Evolutionary conservation across 352 stramenopile species (phyloP).

Genomic region (Phytophthora pluvialis): DNA sequence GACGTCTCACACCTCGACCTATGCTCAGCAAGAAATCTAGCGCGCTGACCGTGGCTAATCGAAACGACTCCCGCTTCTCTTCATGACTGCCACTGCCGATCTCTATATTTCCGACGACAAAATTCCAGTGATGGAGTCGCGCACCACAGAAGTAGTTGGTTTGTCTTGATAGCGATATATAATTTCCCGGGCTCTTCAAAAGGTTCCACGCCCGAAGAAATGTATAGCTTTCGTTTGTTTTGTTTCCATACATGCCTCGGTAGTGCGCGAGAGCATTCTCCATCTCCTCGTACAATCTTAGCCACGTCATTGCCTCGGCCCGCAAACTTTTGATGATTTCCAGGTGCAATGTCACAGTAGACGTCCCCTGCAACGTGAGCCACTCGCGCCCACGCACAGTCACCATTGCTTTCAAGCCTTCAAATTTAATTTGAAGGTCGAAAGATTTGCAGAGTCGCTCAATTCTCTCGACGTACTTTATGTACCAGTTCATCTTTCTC

Average conservation of each 20-base stretch:
- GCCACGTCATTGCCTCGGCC: slow-evolving; percentile 53
- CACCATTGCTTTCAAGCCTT: slow-evolving; percentile 44
- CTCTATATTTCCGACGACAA: slow-evolving; percentile 68
- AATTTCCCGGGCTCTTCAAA: slow-evolving; percentile 47
- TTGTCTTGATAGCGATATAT: slow-evolving; percentile 48
- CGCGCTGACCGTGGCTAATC: slow-evolving; percentile 46
- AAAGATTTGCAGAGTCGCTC: slow-evolving; percentile 43
- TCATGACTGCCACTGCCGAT: slow-evolving; percentile 71
- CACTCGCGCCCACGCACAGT: slow-evolving; percentile 58
- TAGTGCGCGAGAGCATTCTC: slow-evolving; percentile 37
- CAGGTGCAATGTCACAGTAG: slow-evolving; percentile 52
- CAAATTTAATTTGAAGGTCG: slow-evolving; percentile 51
- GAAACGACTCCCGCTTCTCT: slow-evolving; percentile 58
- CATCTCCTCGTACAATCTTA: slow-evolving; percentile 47
- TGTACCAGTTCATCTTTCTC: slow-evolving; percentile 75
- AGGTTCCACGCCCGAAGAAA: slow-evolving; percentile 66
- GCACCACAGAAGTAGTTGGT: slow-evolving; percentile 56
- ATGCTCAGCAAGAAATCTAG: slow-evolving; percentile 49
- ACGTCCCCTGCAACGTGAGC: slow-evolving; percentile 48
- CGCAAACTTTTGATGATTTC: slow-evolving; percentile 58
- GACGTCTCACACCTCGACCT: slow-evolving; percentile 13
- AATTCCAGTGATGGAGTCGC: slow-evolving; percentile 66
- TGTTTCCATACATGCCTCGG: slow-evolving; percentile 19
- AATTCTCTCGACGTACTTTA: slow-evolving; percentile 66
- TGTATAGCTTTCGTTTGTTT: slow-evolving; percentile 36